Evolutionary conservation across 495 filamentous ascomycete genomes (phyloP).

Genomic region (Aspergillus hancockii): DNA sequence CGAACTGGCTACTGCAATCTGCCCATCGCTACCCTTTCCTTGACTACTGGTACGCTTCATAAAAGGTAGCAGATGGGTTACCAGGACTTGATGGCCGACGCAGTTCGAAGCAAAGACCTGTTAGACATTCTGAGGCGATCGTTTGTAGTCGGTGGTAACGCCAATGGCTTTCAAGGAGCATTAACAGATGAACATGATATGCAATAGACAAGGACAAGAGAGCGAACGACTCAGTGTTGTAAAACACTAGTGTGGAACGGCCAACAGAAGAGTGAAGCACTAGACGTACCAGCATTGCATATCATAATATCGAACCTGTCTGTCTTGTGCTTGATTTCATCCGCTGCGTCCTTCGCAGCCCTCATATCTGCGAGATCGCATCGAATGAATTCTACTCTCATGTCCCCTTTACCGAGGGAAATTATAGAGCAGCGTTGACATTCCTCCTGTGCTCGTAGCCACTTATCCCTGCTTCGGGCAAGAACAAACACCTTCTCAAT

Average conservation of each 20-base stretch:
- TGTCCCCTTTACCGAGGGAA: slow-evolving; percentile 10
- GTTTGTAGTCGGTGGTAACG: slow-evolving; percentile 20
- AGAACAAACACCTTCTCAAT: slow-evolving; percentile 38
- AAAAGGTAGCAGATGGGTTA: slow-evolving; percentile 33
- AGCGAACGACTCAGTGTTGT: background rate
- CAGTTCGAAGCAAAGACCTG: slow-evolving; percentile 41
- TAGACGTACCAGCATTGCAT: slow-evolving; percentile 37
- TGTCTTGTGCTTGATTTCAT: slow-evolving; percentile 19
- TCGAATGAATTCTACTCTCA: slow-evolving; percentile 30
- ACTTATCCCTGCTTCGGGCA: slow-evolving; percentile 32
- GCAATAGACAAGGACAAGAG: background rate
- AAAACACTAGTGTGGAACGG: too few relatives aligned
- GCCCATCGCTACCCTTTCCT: slow-evolving; percentile 18
- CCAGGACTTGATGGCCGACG: slow-evolving; percentile 40
- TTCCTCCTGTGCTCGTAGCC: slow-evolving; percentile 22
- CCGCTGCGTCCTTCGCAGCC: slow-evolving; percentile 24
- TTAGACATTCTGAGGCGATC: slow-evolving; percentile 34
- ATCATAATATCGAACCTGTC: slow-evolving; percentile 39
- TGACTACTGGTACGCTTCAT: slow-evolving; percentile 23
- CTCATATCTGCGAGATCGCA: slow-evolving; percentile 36
- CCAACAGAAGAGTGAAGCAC: background rate
- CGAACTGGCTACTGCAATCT: slow-evolving; percentile 34
- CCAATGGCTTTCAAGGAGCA: slow-evolving; percentile 11
- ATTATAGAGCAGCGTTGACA: background rate
- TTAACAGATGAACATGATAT: background rate